Percentiles rank a stretch among this genome's conserved stretches.
Conservation (phyloP, 306 rosid genomes). For the Casuarina cunninghamiana region DNA sequence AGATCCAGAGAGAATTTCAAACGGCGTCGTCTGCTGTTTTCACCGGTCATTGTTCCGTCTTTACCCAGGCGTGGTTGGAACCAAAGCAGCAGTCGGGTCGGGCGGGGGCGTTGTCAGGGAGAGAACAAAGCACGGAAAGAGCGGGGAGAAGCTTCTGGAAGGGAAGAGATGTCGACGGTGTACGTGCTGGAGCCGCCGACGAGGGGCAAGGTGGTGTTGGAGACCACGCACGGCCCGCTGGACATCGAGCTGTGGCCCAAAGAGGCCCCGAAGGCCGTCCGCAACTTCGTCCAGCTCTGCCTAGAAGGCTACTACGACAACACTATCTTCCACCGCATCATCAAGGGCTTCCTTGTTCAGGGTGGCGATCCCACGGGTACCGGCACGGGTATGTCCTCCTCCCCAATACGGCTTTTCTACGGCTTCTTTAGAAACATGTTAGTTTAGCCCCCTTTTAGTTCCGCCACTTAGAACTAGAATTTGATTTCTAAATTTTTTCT, state of each 20-base stretch:
- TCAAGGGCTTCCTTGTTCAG: constrained; percentile 81
- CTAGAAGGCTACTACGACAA: constrained; percentile 81
- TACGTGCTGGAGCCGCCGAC: constrained; percentile 97
- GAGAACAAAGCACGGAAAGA: too few relatives aligned
- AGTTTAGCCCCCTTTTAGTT: not conserved
- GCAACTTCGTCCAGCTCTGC: constrained; percentile 97
- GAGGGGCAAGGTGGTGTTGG: constrained; percentile 82
- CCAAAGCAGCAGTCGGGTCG: not conserved
- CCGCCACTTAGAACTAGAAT: not conserved
- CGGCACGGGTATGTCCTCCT: constrained; percentile 61
- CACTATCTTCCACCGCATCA: constrained; percentile 83
- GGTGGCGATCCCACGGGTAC: constrained; percentile 89
- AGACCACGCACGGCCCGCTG: constrained; percentile 80
- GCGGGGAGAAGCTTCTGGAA: too few relatives aligned
- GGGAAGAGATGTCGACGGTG: constrained; percentile 71
- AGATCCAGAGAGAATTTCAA: too few relatives aligned
- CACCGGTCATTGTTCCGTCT: too few relatives aligned
- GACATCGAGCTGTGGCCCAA: constrained; percentile 97
- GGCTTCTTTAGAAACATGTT: not conserved
- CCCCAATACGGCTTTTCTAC: not conserved
- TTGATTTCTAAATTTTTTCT: not conserved
- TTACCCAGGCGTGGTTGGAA: too few relatives aligned
- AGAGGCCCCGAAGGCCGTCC: constrained; percentile 91
- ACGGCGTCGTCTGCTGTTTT: too few relatives aligned
- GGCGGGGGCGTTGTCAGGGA: not conserved